A percentile compares a stretch with the other conserved stretches of the same genome.
phyloP scores from a whole-genome alignment of 352 stramenopile genomes.

The Vaucheria bursata region DNA sequence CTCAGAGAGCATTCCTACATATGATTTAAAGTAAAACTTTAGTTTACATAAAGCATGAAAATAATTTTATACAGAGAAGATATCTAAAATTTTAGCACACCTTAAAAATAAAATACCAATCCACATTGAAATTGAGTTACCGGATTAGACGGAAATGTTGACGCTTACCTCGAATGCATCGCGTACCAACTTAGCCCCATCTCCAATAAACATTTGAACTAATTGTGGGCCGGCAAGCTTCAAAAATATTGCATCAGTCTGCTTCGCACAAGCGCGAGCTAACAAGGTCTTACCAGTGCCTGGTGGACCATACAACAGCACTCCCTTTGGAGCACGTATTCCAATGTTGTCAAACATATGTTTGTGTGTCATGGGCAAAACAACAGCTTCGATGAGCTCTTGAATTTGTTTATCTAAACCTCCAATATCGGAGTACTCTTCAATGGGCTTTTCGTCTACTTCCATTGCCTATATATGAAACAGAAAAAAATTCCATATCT shows the following conservation, averaged over 20 bases:
- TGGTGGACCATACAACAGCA: conserved; percentile 86
- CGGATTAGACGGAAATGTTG: background rate
- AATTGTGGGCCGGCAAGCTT: conserved; percentile 95
- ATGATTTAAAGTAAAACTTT: background rate
- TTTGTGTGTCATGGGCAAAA: conserved; percentile 95
- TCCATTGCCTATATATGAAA: conserved; percentile 99
- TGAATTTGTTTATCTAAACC: conserved; percentile 96
- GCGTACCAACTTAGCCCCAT: conserved; percentile 93
- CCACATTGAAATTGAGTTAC: background rate
- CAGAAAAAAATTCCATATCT: too few species aligned
- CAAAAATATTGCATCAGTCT: conserved; percentile 96
- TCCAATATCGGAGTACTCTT: conserved; percentile 57
- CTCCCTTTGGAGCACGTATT: conserved; percentile 77
- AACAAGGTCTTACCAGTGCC: conserved; percentile 96
- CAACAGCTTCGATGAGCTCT: conserved; percentile 94
- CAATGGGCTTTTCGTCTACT: conserved; percentile 67
- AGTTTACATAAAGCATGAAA: background rate
- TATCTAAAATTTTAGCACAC: background rate
- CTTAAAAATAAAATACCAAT: background rate
- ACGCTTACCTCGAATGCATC: conserved; percentile 82
- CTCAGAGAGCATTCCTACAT: too few species aligned
- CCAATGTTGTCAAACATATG: conserved; percentile 95
- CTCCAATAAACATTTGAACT: conserved; percentile 97
- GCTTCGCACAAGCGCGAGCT: conserved; percentile 92
- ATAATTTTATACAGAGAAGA: background rate